Evolutionary conservation across 352 stramenopile species (phyloP).

Genomic region (Blastocystis sp.): DNA sequence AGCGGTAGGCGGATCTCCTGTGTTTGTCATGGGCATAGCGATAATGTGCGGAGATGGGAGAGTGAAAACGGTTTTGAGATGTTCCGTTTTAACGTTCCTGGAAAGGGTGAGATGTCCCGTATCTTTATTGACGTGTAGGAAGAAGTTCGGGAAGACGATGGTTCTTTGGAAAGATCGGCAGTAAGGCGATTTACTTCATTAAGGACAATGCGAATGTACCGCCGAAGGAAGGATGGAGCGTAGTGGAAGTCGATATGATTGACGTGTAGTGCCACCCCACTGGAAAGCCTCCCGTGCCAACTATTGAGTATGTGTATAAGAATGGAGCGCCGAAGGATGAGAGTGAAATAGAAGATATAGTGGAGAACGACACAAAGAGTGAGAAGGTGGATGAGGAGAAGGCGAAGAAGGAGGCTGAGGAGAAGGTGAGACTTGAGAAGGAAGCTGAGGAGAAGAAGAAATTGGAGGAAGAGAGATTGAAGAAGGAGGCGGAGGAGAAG

Average conservation of each 20-base stretch:
- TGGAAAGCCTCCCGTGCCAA: slow-evolving; percentile 17
- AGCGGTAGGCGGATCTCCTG: slow-evolving; percentile 14
- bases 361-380: not conserved
- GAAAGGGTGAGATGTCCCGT: slow-evolving; percentile 42
- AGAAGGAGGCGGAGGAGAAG: slow-evolving; percentile 6
- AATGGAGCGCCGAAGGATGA: not conserved
- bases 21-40: not conserved
- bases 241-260: not conserved
- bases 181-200: slow-evolving; percentile 44
- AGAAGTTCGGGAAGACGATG: slow-evolving; percentile 32
- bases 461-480: not conserved
- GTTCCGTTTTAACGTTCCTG: slow-evolving; percentile 69
- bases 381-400: not conserved
- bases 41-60: slow-evolving; percentile 56
- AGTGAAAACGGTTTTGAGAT: slow-evolving; percentile 58
- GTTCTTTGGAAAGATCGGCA: slow-evolving; percentile 45
- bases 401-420: not conserved
- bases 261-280: slow-evolving; percentile 25
- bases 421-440: slow-evolving; percentile 7
- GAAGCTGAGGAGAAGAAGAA: not conserved
- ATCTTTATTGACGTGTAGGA: not conserved
- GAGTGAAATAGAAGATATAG: slow-evolving; percentile 3
- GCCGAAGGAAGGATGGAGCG: slow-evolving; percentile 41
- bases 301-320: slow-evolving; percentile 45
- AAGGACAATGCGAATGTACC: slow-evolving; percentile 1